Evolutionary conservation across 2,329 filamentous ascomycete species (phyloP).

Genomic region (Akanthomyces uredinophilus): DNA sequence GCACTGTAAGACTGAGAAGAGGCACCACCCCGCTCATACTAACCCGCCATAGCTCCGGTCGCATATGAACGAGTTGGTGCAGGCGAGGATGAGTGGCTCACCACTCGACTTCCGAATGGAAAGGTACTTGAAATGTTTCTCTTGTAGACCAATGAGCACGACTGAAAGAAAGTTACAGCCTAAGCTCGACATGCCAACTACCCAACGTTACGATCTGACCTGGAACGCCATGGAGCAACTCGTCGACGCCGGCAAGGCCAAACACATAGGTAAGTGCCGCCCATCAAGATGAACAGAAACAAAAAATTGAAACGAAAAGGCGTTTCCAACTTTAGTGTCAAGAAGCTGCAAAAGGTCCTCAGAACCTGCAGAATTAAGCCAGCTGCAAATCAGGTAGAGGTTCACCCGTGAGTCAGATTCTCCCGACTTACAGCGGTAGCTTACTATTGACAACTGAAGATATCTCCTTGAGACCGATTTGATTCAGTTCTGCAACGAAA

Average conservation of each 20-base stretch:
- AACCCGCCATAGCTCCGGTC: neutral
- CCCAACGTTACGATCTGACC: neutral
- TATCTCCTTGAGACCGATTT: slow-evolving; percentile 16
- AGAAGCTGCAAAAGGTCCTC: slow-evolving; percentile 15
- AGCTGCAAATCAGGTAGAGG: slow-evolving; percentile 16
- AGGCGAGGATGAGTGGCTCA: neutral
- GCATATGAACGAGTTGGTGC: slow-evolving; percentile 7
- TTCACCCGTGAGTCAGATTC: slow-evolving; percentile 12
- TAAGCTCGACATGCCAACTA: neutral
- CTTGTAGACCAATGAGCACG: fast-evolving
- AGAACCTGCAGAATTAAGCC: slow-evolving; percentile 14
- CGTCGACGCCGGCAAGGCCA: slow-evolving; percentile 3
- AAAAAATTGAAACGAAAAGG: neutral
- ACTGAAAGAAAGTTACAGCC: neutral
- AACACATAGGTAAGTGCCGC: neutral
- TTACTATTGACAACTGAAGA: neutral
- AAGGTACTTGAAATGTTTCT: neutral
- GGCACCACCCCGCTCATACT: neutral
- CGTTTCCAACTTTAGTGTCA: slow-evolving; percentile 17
- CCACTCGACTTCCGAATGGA: neutral
- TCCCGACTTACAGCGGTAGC: neutral
- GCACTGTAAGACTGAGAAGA: neutral
- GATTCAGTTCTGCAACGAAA: slow-evolving; percentile 6
- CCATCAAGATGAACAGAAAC: neutral
- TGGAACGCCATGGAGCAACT: slow-evolving; percentile 11